These are phyloP conservation scores for Rhizoclosmatium globosum DNA, from an alignment of 192 early-diverging fungal species.

Conservation along the genomic window DNA sequence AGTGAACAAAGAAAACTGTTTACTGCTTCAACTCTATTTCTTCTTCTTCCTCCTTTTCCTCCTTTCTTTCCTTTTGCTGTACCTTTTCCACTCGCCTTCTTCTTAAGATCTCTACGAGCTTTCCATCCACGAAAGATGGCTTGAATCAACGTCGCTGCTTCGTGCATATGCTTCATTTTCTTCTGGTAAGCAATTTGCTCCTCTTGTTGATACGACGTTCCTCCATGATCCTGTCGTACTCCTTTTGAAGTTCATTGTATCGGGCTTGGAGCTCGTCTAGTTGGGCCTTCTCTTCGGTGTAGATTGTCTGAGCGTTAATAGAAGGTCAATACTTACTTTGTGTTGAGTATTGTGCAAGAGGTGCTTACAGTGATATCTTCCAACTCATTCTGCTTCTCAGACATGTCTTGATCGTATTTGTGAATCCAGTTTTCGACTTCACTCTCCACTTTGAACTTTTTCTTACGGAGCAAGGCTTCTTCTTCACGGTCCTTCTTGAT, in stretches of 20 bases:
- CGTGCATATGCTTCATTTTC: slow-evolving; percentile 31
- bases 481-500: slow-evolving; percentile 56
- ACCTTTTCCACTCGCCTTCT: slow-evolving; percentile 40
- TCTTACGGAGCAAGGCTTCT: slow-evolving; percentile 62
- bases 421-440: slow-evolving; percentile 76
- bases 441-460: slow-evolving; percentile 65
- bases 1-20: too few relatives aligned
- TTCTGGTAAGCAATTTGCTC: slow-evolving; percentile 56
- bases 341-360: neutral
- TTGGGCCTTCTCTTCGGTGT: slow-evolving; percentile 62
- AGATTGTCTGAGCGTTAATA: slow-evolving; percentile 46
- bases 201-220: slow-evolving; percentile 55
- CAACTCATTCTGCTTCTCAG: slow-evolving; percentile 65
- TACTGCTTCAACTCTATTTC: slow-evolving; percentile 13
- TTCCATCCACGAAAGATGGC: slow-evolving; percentile 53
- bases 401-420: slow-evolving; percentile 72
- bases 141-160: slow-evolving; percentile 55
- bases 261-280: slow-evolving; percentile 60
- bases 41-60: slow-evolving; percentile 9
- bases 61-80: slow-evolving; percentile 39
- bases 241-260: slow-evolving; percentile 55
- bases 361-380: slow-evolving; percentile 62
- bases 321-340: neutral
- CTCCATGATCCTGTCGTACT: slow-evolving; percentile 60
- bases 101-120: slow-evolving; percentile 54